A percentile compares a stretch with the other conserved stretches of the same genome.
Conservation (phyloP, 345 rosid genomes). For the Ailanthus altissimus region DNA sequence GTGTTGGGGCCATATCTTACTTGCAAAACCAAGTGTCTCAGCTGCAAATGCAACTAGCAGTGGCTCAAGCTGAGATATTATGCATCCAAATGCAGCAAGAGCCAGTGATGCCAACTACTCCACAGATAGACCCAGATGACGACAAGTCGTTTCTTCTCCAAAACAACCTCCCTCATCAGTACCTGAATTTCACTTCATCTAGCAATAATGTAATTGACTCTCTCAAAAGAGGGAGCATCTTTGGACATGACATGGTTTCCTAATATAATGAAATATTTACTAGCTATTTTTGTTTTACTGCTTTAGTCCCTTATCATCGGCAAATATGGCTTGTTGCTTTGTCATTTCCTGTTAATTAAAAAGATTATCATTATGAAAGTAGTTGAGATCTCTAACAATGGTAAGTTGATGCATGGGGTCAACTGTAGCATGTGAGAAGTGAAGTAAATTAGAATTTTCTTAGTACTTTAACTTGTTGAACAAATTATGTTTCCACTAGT, state of each 20-base stretch:
- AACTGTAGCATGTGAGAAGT: slow-evolving; percentile 50
- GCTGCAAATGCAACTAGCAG: slow-evolving; percentile 63
- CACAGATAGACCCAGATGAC: slow-evolving; percentile 24
- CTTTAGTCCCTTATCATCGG: too few species aligned
- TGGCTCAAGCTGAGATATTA: slow-evolving; percentile 60
- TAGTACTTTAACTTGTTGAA: background rate
- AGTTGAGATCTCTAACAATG: slow-evolving; percentile 20
- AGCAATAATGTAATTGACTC: slow-evolving; percentile 35
- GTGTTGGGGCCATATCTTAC: slow-evolving; percentile 61
- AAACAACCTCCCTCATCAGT: slow-evolving; percentile 22
- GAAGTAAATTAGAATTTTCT: slow-evolving; percentile 28
- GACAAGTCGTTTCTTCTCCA: slow-evolving; percentile 36
- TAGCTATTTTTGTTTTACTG: too few species aligned
- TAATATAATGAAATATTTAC: slow-evolving; percentile 10
- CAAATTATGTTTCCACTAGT: slow-evolving; percentile 1
- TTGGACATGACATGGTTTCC: slow-evolving; percentile 54
- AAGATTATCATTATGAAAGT: background rate
- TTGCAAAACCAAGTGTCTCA: slow-evolving; percentile 62
- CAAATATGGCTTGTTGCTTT: too few species aligned
- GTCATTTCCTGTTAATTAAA: background rate
- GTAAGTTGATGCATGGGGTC: slow-evolving; percentile 35
- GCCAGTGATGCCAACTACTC: slow-evolving; percentile 26
- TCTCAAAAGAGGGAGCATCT: slow-evolving; percentile 43
- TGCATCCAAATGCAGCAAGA: slow-evolving; percentile 64
- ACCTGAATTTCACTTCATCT: slow-evolving; percentile 31